A percentile compares a stretch with the other conserved stretches of the same genome.
phyloP scores from a whole-genome alignment of 805 yeast genomes.

The Starmerella cellae region DNA sequence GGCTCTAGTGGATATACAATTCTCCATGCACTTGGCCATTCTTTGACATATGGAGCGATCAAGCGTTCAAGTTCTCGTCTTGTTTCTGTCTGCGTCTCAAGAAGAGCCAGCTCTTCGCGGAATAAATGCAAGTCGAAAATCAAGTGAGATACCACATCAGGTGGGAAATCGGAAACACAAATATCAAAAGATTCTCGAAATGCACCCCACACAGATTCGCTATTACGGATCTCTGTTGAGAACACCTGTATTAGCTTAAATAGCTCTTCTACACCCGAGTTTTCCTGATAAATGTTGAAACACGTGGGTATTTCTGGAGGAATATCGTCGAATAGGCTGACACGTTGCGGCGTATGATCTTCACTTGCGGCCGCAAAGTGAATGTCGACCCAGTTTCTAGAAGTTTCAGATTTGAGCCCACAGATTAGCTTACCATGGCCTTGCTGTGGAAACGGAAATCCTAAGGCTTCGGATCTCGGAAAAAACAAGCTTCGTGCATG shows the following conservation, averaged over 20 bases:
- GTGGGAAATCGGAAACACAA: neutral
- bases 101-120: constrained; percentile 59
- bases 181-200: neutral
- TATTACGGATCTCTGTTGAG: neutral
- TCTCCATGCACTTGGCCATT: constrained; percentile 51
- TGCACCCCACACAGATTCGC: constrained; percentile 1
- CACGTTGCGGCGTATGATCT: neutral
- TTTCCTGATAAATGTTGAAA: constrained; percentile 5
- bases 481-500: constrained; percentile 2
- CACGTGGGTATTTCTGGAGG: neutral
- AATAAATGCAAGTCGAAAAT: constrained; percentile 59
- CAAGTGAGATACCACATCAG: constrained; percentile 27
- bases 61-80: constrained; percentile 38
- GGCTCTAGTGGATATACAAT: neutral
- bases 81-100: constrained; percentile 32
- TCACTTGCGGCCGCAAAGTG: neutral
- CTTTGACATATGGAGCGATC: constrained; percentile 40
- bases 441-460: constrained; percentile 2
- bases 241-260: constrained; percentile 1
- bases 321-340: neutral
- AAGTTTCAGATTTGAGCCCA: neutral
- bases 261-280: constrained; percentile 2
- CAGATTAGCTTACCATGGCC: neutral
- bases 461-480: constrained; percentile 5
- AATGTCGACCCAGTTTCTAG: neutral